Conservation (phyloP, 2,329 filamentous ascomycete genomes). For the Penicillium sumatraense region DNA sequence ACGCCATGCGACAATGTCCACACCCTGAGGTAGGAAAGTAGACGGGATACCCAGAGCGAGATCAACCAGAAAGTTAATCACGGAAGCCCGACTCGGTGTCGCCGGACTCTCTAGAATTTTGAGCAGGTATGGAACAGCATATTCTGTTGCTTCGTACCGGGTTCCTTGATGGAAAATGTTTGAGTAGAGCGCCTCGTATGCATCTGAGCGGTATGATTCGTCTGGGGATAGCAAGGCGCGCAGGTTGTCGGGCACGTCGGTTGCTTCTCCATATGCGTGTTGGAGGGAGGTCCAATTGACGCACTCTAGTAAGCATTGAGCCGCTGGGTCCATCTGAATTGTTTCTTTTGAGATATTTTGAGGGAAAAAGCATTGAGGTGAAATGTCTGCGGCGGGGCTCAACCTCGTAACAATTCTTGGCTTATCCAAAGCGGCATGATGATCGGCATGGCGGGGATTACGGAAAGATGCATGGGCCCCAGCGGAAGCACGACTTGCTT, state of each 20-base stretch:
- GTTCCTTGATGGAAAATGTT: not conserved
- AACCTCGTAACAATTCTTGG: not conserved
- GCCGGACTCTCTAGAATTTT: not conserved
- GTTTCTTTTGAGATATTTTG: not conserved
- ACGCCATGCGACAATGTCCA: not conserved
- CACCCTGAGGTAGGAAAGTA: not conserved
- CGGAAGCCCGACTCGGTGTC: not conserved
- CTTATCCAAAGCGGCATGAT: no score
- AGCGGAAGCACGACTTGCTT: no score
- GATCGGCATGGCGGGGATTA: no score
- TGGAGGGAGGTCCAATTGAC: not conserved
- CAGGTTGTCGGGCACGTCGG: not conserved
- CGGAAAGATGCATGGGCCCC: no score
- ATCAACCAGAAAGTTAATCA: not conserved
- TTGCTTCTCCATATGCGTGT: not conserved
- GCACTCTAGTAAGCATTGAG: not conserved
- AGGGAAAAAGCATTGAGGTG: not conserved
- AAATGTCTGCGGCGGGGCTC: not conserved
- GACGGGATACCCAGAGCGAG: not conserved
- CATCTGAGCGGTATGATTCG: not conserved
- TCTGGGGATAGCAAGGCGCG: not conserved
- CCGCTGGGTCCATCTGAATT: not conserved
- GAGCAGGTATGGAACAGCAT: not conserved
- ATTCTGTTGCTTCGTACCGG: not conserved
- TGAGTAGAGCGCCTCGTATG: not conserved